phyloP scores from a whole-genome alignment of 2,329 filamentous ascomycete species.

The Ophiocordyceps unilateralis region DNA sequence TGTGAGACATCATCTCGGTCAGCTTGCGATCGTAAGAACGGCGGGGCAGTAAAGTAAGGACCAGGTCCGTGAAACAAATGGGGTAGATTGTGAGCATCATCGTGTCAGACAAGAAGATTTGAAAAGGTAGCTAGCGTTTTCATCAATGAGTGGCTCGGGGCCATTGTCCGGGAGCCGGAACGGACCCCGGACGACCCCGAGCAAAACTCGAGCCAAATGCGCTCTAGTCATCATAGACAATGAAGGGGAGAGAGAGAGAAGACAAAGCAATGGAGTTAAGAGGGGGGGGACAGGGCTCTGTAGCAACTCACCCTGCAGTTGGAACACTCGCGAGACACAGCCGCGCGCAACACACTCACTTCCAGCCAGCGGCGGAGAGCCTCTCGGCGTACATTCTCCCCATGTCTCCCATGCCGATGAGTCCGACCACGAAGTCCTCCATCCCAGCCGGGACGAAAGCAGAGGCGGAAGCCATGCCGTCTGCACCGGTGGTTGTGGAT shows the following conservation, averaged over 20 bases:
- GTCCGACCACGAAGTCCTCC: conserved; percentile 65
- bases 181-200: conserved; percentile 43
- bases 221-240: conserved; percentile 95
- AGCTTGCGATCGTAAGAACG: not conserved
- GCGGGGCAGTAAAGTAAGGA: not conserved
- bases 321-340: conserved; percentile 1
- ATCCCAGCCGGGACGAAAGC: conserved; percentile 23
- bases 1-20: not conserved
- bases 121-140: conserved; percentile 95
- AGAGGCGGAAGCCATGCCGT: conserved; percentile 12
- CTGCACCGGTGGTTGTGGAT: not conserved
- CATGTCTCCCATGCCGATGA: conserved; percentile 99
- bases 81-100: conserved; percentile 6
- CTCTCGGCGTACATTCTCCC: conserved; percentile 92
- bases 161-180: conserved; percentile 53
- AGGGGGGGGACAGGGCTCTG: not conserved
- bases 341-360: conserved; percentile 37
- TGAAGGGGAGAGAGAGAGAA: conserved; percentile 5
- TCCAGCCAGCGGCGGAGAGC: conserved; percentile 87
- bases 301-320: not conserved
- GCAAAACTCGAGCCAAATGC: conserved; percentile 99
- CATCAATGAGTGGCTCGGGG: conserved; percentile 75
- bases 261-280: too few species aligned
- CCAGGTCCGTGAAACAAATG: not conserved
- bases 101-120: conserved; percentile 60